Evolutionary conservation across 2,329 filamentous ascomycete species (phyloP), one percentile per base, ranked within the genome.

Genomic region (Exophiala alcalophila): DNA sequence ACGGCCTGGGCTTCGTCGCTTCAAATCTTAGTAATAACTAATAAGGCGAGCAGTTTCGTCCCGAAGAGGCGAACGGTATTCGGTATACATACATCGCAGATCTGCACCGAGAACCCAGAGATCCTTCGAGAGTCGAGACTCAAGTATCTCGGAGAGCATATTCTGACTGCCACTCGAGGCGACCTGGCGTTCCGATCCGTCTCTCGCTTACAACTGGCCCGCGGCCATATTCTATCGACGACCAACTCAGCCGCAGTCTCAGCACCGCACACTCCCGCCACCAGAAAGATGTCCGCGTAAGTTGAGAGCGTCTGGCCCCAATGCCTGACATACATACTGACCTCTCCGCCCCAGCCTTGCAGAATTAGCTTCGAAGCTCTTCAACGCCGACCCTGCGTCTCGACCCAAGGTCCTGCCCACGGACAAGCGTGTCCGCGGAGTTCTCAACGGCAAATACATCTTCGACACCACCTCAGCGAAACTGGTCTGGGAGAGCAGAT

Each of bases 401-500:
- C 42, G 29, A 7, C 44, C 47, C 5, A 53, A 54, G 40, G 52
- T 55, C 15, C 31, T 52, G 5, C 23, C 47, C 11, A 53, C 53
- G 1, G 43, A 47, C 15, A 57, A 57, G 43, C 50, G 53, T 8
- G 41, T 57, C 14, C 53, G 55, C 19, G 55, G 53, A 9, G 23
- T 54, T 12, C 40, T 57, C 5, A 50, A 54, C 33, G 47, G 47
- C 32, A 29, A 51, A 44, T 51, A 34, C 40, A 50, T 57, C 38
- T 57, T 57, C 47, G 51, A 56, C 44, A 56, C 55, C 14, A 53
- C 51, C 8, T 10, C 24, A 4, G 51, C 53, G 6, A 49, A 50
- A 21, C 43, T 57, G 4, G 55, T 57, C 11, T 57, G 55, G 55
- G 55, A 57, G 30, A 39, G 51, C 30, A 44, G 48, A 27, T 56